A percentile compares a stretch with the other conserved stretches of the same genome.
phyloP scores from a whole-genome alignment of 306 rosid species.

The Lathyrus oleraceus region DNA sequence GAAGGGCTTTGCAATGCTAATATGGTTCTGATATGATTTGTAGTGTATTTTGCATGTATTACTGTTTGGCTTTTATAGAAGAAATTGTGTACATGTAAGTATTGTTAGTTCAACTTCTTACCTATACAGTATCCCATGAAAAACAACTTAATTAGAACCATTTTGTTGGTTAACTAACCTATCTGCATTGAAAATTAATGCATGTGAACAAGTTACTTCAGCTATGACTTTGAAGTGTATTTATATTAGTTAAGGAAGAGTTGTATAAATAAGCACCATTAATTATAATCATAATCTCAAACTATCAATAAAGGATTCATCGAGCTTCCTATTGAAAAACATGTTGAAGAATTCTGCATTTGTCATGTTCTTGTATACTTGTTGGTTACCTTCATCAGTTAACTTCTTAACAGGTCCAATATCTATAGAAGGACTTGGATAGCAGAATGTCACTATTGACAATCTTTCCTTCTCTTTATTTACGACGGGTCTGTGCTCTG shows the following conservation, averaged over 20 bases:
- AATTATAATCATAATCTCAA: constrained; percentile 18
- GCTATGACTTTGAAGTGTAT: too few relatives aligned
- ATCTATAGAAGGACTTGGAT: constrained; percentile 36
- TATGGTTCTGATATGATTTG: background rate
- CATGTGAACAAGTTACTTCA: too few relatives aligned
- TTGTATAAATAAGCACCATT: too few relatives aligned
- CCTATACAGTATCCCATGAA: background rate
- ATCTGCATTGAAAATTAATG: background rate
- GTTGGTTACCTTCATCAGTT: constrained; percentile 33
- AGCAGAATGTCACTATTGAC: constrained; percentile 50
- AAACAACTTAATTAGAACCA: background rate
- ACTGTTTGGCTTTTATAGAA: background rate
- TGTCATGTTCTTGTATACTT: constrained; percentile 44
- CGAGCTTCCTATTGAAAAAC: constrained; percentile 45
- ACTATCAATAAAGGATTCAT: constrained; percentile 47
- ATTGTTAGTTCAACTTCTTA: background rate
- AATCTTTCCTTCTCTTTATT: constrained; percentile 44
- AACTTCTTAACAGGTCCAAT: constrained; percentile 41
- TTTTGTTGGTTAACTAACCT: background rate
- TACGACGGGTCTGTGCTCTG: constrained; percentile 53
- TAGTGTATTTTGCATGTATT: background rate
- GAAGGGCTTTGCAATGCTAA: background rate
- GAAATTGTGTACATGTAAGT: background rate
- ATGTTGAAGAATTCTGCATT: constrained; percentile 40
- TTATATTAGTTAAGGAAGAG: too few relatives aligned